A percentile compares a stretch with the other conserved stretches of the same genome.
These are phyloP conservation scores for Alternaria ethzedia DNA, from an alignment of 2,329 filamentous ascomycete genomes.

Conservation along the genomic window DNA sequence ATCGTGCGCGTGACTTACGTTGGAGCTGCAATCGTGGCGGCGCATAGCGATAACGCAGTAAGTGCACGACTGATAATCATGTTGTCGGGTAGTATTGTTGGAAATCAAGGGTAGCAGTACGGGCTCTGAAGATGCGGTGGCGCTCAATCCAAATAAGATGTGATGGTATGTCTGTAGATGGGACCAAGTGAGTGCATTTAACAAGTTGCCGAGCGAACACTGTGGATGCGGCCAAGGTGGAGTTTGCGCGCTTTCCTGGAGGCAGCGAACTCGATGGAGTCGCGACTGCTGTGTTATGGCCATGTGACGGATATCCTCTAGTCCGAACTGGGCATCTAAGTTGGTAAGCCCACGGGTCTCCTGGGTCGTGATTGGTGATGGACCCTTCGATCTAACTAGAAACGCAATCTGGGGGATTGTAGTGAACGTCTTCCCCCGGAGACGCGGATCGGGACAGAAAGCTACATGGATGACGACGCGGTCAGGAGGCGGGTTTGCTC, in stretches of 20 bases:
- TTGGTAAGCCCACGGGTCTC: conserved; percentile 9
- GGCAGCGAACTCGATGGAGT: conserved; percentile 7
- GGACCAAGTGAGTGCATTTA: conserved; percentile 8
- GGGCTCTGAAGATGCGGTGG: conserved; percentile 11
- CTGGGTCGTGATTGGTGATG: conserved; percentile 7
- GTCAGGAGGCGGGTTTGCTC: not conserved
- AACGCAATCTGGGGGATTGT: not conserved
- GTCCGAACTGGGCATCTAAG: conserved; percentile 13
- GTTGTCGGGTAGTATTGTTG: conserved; percentile 15
- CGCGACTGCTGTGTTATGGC: conserved; percentile 1
- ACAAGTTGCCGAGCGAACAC: conserved; percentile 1
- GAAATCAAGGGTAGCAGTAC: conserved; percentile 9
- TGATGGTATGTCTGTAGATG: conserved; percentile 9
- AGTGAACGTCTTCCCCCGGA: not conserved
- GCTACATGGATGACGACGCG: not conserved
- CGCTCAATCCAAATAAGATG: conserved; percentile 13
- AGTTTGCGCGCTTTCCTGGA: conserved; percentile 4
- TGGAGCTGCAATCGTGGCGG: conserved; percentile 35
- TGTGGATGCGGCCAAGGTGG: conserved; percentile 2
- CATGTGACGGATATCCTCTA: conserved; percentile 8
- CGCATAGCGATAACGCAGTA: conserved; percentile 30
- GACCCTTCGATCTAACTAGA: not conserved
- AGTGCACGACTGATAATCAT: conserved; percentile 37
- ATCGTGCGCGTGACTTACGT: conserved; percentile 32
- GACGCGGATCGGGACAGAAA: not conserved